A percentile compares a stretch with the other conserved stretches of the same genome.
Evolutionary conservation across 352 stramenopile species (phyloP).

Genomic region (Pythium grandisporangium): DNA sequence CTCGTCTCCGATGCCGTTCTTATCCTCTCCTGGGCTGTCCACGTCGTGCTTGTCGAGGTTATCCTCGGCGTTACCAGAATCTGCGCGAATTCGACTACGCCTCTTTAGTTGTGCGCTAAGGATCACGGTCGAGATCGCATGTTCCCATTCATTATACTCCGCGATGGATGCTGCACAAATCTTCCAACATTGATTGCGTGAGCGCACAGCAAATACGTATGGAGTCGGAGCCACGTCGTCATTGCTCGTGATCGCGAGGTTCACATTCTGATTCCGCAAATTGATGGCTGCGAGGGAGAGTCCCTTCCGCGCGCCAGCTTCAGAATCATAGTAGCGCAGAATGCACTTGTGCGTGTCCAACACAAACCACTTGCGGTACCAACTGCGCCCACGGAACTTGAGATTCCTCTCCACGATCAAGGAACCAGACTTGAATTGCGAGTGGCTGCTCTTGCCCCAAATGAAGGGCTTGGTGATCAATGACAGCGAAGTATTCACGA

Average conservation of each 20-base stretch:
- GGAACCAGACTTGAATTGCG: constrained; percentile 30
- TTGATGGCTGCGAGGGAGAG: constrained; percentile 59
- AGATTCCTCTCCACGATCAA: constrained; percentile 67
- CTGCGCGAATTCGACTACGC: constrained; percentile 2
- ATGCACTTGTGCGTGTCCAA: constrained; percentile 50
- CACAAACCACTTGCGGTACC: constrained; percentile 81
- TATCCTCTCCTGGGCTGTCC: constrained; percentile 5
- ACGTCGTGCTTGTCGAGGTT: not conserved
- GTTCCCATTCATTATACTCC: constrained; percentile 65
- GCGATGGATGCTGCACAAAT: constrained; percentile 39
- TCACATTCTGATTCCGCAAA: constrained; percentile 49
- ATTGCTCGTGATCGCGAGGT: constrained; percentile 51
- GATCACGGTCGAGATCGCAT: constrained; percentile 65
- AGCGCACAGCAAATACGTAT: constrained; percentile 61
- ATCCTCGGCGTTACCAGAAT: not conserved
- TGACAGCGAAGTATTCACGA: constrained; percentile 71
- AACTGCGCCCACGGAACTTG: constrained; percentile 61
- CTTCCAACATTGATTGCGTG: constrained; percentile 62
- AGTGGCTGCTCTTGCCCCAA: constrained; percentile 12
- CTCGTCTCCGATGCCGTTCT: constrained; percentile 4
- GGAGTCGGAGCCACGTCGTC: constrained; percentile 51
- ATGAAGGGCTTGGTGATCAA: constrained; percentile 61
- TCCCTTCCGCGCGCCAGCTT: constrained; percentile 36
- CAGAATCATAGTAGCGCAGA: constrained; percentile 68
- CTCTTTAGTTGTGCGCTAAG: constrained; percentile 44